Conservation (phyloP, 2,329 filamentous ascomycete genomes). For the Colletotrichum destructivum region DNA sequence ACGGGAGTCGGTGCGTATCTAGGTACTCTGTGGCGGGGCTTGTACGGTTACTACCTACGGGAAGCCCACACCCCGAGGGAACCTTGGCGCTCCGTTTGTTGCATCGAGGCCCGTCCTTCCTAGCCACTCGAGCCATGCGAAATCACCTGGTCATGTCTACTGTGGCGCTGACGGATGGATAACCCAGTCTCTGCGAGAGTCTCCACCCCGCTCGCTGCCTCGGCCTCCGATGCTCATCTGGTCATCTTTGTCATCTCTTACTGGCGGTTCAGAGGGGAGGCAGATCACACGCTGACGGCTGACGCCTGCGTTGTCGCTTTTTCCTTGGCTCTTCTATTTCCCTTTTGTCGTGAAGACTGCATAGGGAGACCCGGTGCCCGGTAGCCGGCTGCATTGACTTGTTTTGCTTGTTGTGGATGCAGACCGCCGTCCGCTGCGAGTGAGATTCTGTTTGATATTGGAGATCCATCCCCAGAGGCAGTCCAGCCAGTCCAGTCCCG, state of each 20-base stretch:
- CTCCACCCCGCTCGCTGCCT: not conserved
- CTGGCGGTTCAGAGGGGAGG: not conserved
- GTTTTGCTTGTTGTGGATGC: not conserved
- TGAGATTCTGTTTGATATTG: not conserved
- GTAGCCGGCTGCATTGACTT: not conserved
- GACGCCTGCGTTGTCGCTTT: not conserved
- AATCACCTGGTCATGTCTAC: conserved; percentile 37
- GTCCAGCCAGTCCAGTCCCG: no score
- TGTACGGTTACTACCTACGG: no score
- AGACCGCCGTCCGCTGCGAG: not conserved
- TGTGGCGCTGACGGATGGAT: conserved; percentile 30
- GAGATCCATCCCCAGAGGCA: not conserved
- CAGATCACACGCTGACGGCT: not conserved
- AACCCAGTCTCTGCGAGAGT: not conserved
- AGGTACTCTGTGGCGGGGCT: no score
- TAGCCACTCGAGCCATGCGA: conserved; percentile 15
- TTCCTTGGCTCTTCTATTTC: not conserved
- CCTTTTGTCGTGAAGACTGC: not conserved
- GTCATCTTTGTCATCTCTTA: conserved; percentile 11
- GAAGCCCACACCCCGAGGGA: no score
- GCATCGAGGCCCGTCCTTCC: not conserved
- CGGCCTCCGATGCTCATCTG: conserved; percentile 5
- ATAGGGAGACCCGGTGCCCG: not conserved
- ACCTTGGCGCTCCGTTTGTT: not conserved
- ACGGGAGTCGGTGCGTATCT: no score